phyloP scores from a whole-genome alignment of 306 rosid species.

The Rosa lucieae region DNA sequence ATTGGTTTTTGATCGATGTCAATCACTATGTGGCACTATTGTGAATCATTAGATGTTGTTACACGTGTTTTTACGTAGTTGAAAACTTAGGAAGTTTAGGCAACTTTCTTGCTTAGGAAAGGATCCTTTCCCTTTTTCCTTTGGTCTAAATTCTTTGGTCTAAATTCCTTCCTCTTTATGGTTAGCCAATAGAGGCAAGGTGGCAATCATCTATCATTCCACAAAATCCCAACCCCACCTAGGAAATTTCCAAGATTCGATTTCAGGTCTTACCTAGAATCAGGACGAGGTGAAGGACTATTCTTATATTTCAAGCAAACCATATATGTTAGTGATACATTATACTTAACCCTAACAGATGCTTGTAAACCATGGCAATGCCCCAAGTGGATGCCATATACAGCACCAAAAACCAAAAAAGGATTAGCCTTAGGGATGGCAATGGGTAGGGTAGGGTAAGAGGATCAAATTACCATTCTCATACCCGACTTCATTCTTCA shows the following conservation, averaged over 20 bases:
- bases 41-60: too few relatives aligned
- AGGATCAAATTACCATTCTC: too few relatives aligned
- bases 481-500: too few relatives aligned
- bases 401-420: not conserved
- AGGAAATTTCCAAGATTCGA: not conserved
- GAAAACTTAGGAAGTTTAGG: too few relatives aligned
- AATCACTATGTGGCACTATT: too few relatives aligned
- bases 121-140: too few relatives aligned
- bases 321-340: not conserved
- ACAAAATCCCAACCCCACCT: not conserved
- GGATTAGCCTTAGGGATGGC: not conserved
- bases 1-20: too few relatives aligned
- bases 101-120: too few relatives aligned
- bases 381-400: not conserved
- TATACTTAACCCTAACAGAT: not conserved
- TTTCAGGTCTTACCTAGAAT: not conserved
- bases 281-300: conserved; percentile 4
- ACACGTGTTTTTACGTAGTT: too few relatives aligned
- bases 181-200: not conserved
- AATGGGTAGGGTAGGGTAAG: too few relatives aligned
- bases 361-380: not conserved
- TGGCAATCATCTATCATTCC: not conserved
- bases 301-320: not conserved
- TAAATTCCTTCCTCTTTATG: not conserved
- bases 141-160: too few relatives aligned